Base-by-base conservation (phyloP, 768 basidiomycete genomes). In the Calocybe gangraenosa region DNA sequence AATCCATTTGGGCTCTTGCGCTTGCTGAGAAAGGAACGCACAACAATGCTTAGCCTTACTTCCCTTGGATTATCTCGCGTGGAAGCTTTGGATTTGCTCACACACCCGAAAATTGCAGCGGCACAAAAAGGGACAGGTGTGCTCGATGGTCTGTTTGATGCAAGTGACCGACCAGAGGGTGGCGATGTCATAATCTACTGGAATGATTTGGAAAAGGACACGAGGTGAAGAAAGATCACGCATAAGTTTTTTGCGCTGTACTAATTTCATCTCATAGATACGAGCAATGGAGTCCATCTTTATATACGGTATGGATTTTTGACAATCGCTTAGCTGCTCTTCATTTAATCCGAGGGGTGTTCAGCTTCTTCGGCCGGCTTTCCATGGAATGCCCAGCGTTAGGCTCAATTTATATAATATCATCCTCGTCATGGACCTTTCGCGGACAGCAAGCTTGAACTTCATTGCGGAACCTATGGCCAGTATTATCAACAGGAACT, bases 171-270 rank as follows among this genome's bases (percentile, higher is more conserved):
- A 14, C 56, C 59, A 2, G 96, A 99, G 60, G 90, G 78, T 1
- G 91, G 84, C 0, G 73, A 66, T 28, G 73, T 87, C 3, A 74
- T 94, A 31, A 58, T 83, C 0, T 98, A 89, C 80, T 88, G 86
- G 84, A 99, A 98, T 62, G 84, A 99, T 58, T 64, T 98, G 15
- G 85, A 90, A 66, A 87, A 79, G 51, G 96, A 98, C 63, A 70
- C 66, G 32, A 71, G 81, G 71, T 91, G 66, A 48, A 70, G 57
- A 1, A 60, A 56, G 53, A 49, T 47, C 4, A 31, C 23, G 47
- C 42, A 14, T 50, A 53, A 33, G 17, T n/a, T 41, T 14, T 4
- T 3, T 20, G 13, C 37, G 40, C 11, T 18, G 37, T 18, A 33
- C 44, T 31, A 35, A 50, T 8, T 4, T 14, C 22, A 14, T 10